Conservation (phyloP, 495 filamentous ascomycete species). For the Talaromyces adpressus region DNA sequence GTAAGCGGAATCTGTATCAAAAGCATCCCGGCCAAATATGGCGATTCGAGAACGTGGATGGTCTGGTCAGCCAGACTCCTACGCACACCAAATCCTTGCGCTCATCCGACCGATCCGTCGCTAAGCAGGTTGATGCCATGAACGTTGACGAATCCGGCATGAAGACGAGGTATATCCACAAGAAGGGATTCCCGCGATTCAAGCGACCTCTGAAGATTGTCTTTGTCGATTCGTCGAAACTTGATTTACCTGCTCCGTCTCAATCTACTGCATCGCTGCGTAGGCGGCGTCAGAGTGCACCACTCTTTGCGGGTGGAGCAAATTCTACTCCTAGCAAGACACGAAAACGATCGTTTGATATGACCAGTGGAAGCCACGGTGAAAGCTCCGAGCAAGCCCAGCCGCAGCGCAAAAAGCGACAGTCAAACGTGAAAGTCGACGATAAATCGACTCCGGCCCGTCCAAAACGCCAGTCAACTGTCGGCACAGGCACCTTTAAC, state of each 20-base stretch:
- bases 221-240: constrained; percentile 7
- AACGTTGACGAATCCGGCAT: background rate
- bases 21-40: constrained; percentile 1
- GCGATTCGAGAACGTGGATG: background rate
- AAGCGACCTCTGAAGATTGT: constrained; percentile 6
- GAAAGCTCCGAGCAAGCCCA: background rate
- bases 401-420: constrained; percentile 7
- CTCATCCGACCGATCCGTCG: background rate
- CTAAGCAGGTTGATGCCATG: background rate
- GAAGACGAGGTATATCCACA: constrained; percentile 4
- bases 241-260: background rate
- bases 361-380: background rate
- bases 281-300: constrained; percentile 4
- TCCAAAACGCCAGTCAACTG: background rate
- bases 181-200: constrained; percentile 2
- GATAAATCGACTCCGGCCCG: background rate
- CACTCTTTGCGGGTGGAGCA: background rate
- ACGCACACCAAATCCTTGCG: background rate
- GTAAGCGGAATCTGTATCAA: constrained; percentile 30
- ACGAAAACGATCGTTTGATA: constrained; percentile 5
- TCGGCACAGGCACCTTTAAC: background rate
- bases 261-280: background rate
- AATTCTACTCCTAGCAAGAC: background rate
- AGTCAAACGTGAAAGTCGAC: background rate
- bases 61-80: background rate